Base-by-base conservation (phyloP, 1,284 basidiomycete genomes). In the Ganoderma lucidum region DNA sequence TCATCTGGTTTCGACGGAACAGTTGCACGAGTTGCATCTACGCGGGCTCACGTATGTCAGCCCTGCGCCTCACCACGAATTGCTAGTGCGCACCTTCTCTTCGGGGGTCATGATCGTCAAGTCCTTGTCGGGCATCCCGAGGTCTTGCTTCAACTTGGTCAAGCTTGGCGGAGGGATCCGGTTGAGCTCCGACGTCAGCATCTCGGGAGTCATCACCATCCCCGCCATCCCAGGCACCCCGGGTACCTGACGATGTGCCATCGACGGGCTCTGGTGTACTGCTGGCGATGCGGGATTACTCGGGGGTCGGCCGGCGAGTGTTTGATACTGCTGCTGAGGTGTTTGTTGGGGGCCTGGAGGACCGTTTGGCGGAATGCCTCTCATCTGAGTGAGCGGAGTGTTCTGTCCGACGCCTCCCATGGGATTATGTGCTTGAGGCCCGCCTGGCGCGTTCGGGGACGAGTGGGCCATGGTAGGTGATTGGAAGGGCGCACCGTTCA, bases 271-370 rank as follows among this genome's bases (percentile, higher is more conserved):
- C 2, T 78, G 86, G 28, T 78, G 75, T 64, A 82, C 78, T 32
- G 83, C 81, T 0, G 90, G 88, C 0, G 87, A 87, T 5, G 79
- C 85, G 37, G 88, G 84, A 63, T 89, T 83, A 75, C 89, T 90
- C 10, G 87, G 86, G 12, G 90, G 86, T 61, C 87, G 81, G 2
- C 82, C 84, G 17, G 76, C 84, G 14, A 77, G 72, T 64, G 82
- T 81, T 19, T 81, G 81, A 65, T 80, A 82, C 4, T 75, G 71
- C 6, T 78, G 77, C 37, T 84, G 85, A 14, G 86, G 83, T 6
- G 80, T 79, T 28, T 83, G 82, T 45, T 83, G 82, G 68, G 79
- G 75, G 10, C 78, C 81, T 58, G 81, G 81, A 12, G 75, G 80
- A 4, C 80, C 80, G 60, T 81, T 81, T 1, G 86, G 87, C 0